phyloP scores from a whole-genome alignment of 371 early-diverging fungal species.

The Lichtheimia ornata region DNA sequence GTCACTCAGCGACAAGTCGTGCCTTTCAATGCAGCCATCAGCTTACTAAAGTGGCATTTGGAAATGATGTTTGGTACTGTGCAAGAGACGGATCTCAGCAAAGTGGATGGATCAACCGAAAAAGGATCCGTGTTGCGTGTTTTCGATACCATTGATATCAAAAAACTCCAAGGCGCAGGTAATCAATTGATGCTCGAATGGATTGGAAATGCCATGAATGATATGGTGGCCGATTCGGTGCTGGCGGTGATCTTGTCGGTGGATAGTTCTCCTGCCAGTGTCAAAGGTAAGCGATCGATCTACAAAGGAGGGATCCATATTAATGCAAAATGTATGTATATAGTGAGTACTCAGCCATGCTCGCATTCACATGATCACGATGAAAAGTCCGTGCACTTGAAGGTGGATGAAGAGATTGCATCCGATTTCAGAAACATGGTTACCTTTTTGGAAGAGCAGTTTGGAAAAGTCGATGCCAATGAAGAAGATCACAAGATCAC shows the following conservation, averaged over 20 bases:
- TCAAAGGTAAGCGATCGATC: constrained; percentile 63
- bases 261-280: constrained; percentile 88
- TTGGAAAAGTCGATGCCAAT: constrained; percentile 39
- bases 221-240: constrained; percentile 96
- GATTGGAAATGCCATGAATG: constrained; percentile 90
- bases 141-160: constrained; percentile 82
- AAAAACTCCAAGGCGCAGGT: constrained; percentile 43
- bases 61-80: constrained; percentile 90
- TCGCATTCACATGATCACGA: constrained; percentile 24
- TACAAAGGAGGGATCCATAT: background rate
- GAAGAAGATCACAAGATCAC: constrained; percentile 41
- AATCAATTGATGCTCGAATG: constrained; percentile 83
- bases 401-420: constrained; percentile 27
- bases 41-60: constrained; percentile 85
- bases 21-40: constrained; percentile 76
- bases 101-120: constrained; percentile 23
- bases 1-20: constrained; percentile 82
- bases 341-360: constrained; percentile 45
- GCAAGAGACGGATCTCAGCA: constrained; percentile 26
- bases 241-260: constrained; percentile 84
- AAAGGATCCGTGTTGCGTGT: constrained; percentile 56
- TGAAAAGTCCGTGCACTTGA: constrained; percentile 15
- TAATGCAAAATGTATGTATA: background rate
- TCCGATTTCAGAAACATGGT: constrained; percentile 35
- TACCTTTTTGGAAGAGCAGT: constrained; percentile 42